These are phyloP conservation scores for Alternaria brassicicola DNA, from an alignment of 2,329 filamentous ascomycete species.

Conservation along the genomic window DNA sequence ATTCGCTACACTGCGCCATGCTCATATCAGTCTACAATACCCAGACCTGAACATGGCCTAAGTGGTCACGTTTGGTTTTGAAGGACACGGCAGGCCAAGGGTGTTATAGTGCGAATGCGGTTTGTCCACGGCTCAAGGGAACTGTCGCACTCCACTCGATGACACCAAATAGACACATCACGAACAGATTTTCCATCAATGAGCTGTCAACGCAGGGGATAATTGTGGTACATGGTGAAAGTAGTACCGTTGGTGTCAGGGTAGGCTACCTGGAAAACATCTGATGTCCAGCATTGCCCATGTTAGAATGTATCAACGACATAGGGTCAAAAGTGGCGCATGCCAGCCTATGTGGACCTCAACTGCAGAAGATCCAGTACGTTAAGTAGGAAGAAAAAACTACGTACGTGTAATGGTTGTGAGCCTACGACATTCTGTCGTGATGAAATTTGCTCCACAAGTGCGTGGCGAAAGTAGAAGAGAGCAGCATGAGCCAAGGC, in stretches of 20 bases:
- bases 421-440: neutral
- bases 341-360: neutral
- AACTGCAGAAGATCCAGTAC: neutral
- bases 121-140: conserved; percentile 36
- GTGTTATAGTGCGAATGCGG: conserved; percentile 21
- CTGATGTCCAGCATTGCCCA: neutral
- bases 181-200: conserved; percentile 8
- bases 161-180: neutral
- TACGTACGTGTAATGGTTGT: neutral
- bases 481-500: conserved; percentile 28
- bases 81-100: conserved; percentile 20
- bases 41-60: conserved; percentile 14
- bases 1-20: conserved; percentile 3
- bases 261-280: neutral
- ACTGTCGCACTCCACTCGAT: conserved; percentile 18
- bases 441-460: conserved; percentile 1
- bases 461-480: conserved; percentile 11
- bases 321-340: neutral
- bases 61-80: conserved; percentile 14
- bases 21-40: conserved; percentile 13
- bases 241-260: neutral
- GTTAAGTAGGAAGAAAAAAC: neutral
- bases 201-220: neutral
- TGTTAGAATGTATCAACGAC: neutral
- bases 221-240: neutral